Base-by-base conservation (phyloP, 169 alveolate species). In the Plasmodium relictum region DNA sequence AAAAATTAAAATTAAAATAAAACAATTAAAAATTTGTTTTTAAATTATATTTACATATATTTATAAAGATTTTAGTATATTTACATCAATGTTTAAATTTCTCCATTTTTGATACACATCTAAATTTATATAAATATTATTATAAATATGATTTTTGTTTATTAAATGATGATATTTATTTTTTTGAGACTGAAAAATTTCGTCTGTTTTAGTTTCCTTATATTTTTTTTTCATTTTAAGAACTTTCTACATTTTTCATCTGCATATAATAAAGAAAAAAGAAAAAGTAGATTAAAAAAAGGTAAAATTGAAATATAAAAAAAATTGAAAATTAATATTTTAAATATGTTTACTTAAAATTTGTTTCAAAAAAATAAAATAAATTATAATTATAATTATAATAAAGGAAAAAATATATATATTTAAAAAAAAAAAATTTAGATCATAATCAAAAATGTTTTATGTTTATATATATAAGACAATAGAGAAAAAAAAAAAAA, bases 51-150 rank as follows among this genome's bases (percentile, higher is more conserved):
- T 31, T 10, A 54, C 14, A 5, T 50, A 6, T 16, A 52, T 20
- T 9, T 16, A 52, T 9, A 52, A n/a, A 52, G 7, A 52, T 52
- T 6, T n/a, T n/a, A 52, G 12, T 52, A 52, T 20, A 52, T n/a
- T 52, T 52, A 76, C 89, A 18, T 76, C 89, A 37, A 68, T 76
- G 41, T 45, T 76, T 16, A 70, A 52, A n/a, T 76, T 76, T 16
- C 89, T 76, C 89, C 89, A 76, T 76, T 76, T 76, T 76, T 63
- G 62, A n/a, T 76, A 76, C 0, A 76, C 89, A 9, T 76, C 89
- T 63, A 76, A 20, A 37, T 76, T 76, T 20, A 76, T 24, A 37
- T 63, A 76, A 6, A 76, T 63, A 42, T 76, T 76, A 14, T 76
- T 76, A 59, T 76, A 62, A 22, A 76, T 76, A 9, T 76, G 61